Evolutionary conservation across 2,329 filamentous ascomycete species (phyloP).

Genomic region (Penicillium sp.): DNA sequence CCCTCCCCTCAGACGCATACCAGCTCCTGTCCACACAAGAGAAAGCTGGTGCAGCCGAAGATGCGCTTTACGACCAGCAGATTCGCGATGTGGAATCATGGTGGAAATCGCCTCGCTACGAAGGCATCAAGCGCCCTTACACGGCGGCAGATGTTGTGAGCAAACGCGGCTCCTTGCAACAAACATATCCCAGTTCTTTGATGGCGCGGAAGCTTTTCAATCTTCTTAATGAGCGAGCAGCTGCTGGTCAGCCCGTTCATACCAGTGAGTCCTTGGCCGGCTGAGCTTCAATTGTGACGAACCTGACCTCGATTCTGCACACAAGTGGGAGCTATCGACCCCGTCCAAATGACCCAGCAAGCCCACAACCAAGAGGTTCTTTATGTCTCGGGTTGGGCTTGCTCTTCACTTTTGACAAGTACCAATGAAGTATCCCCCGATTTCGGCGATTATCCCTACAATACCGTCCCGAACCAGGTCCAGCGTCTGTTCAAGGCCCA

Average conservation of each 20-base stretch:
- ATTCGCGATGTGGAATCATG: slow-evolving; percentile 81
- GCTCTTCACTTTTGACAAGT: slow-evolving; percentile 84
- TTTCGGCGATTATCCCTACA: slow-evolving; percentile 98
- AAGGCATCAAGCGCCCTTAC: slow-evolving; percentile 89
- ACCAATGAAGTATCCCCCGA: slow-evolving; percentile 98
- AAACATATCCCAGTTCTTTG: slow-evolving; percentile 85
- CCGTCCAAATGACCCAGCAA: slow-evolving; percentile 99
- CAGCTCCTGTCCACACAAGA: slow-evolving; percentile 75
- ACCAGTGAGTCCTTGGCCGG: slow-evolving; percentile 61
- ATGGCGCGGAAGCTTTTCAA: slow-evolving; percentile 96
- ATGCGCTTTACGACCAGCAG: slow-evolving; percentile 79
- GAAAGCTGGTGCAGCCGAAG: slow-evolving; percentile 78
- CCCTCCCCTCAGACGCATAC: slow-evolving; percentile 71
- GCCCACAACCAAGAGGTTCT: slow-evolving; percentile 92
- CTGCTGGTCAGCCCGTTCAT: slow-evolving; percentile 83
- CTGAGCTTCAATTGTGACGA: background rate
- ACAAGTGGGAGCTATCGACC: slow-evolving; percentile 95
- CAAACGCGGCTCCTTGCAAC: slow-evolving; percentile 83
- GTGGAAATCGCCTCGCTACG: slow-evolving; percentile 83
- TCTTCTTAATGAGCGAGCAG: slow-evolving; percentile 72
- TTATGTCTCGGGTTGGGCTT: slow-evolving; percentile 96
- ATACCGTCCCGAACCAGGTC: slow-evolving; percentile 97
- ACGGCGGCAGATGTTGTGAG: slow-evolving; percentile 86
- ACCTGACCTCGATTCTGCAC: slow-evolving; percentile 11
- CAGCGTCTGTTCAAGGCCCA: slow-evolving; percentile 95